A percentile compares a stretch with the other conserved stretches of the same genome.
phyloP scores from a whole-genome alignment of 2,329 filamentous ascomycete species.

The Sclerotinia glacialis region DNA sequence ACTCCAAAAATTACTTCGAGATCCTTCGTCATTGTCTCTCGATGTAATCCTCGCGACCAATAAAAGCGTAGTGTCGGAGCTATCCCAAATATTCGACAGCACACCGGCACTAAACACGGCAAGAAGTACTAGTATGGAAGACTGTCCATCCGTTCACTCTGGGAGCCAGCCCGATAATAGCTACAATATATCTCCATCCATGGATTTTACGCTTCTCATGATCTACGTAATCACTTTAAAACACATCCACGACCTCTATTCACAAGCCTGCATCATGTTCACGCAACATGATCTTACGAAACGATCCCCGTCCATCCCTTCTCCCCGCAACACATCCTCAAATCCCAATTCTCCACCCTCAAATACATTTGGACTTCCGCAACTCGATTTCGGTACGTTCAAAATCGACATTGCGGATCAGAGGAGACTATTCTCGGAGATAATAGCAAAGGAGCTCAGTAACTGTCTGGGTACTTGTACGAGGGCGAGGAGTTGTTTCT shows the following conservation, averaged over 20 bases:
- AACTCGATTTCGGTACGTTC: conserved; percentile 11
- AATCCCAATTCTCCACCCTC: neutral
- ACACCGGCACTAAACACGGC: neutral
- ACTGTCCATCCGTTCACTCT: neutral
- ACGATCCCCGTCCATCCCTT: neutral
- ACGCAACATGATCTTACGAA: neutral
- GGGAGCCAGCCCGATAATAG: neutral
- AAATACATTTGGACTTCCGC: neutral
- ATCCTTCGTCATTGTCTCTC: conserved; percentile 11
- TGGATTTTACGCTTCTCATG: neutral
- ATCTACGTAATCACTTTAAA: neutral
- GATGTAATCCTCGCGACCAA: conserved; percentile 17
- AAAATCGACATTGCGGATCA: conserved; percentile 13
- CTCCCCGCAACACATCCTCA: neutral
- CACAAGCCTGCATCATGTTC: conserved; percentile 15
- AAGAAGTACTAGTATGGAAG: neutral
- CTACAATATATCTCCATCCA: neutral
- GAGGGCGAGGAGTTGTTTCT: neutral
- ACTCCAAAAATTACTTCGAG: conserved; percentile 13
- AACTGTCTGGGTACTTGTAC: conserved; percentile 5
- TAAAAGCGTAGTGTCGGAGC: conserved; percentile 11
- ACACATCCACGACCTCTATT: conserved; percentile 15
- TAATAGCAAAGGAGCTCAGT: neutral
- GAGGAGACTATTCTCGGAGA: conserved; percentile 1
- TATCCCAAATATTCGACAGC: neutral